Percentiles rank a stretch among this genome's conserved stretches.
phyloP scores from a whole-genome alignment of 176 grass and related monocot species.

The Musa beccarii region DNA sequence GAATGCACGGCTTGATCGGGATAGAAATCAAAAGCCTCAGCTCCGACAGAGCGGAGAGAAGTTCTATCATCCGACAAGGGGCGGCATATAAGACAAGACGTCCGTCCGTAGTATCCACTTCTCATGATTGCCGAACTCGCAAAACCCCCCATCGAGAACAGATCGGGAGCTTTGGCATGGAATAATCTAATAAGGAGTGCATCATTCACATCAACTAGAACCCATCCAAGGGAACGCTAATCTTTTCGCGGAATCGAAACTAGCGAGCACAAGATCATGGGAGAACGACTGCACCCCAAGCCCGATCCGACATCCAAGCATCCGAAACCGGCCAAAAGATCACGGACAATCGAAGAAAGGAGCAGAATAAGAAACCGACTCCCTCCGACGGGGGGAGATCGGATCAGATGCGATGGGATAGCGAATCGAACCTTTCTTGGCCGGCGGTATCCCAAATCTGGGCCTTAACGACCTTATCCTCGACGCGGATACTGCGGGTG shows the following conservation, averaged over 20 bases:
- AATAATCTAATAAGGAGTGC: not conserved
- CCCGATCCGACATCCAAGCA: not conserved
- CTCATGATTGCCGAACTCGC: not conserved
- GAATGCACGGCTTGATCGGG: no score
- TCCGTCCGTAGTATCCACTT: not conserved
- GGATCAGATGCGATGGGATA: not conserved
- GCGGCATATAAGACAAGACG: no score
- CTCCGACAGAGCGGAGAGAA: no score
- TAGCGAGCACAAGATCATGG: not conserved
- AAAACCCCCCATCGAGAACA: not conserved
- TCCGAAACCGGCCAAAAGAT: not conserved
- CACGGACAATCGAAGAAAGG: not conserved
- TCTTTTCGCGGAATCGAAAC: not conserved
- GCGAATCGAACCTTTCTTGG: slow-evolving; percentile 39
- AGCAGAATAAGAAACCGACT: not conserved
- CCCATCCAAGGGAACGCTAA: no score
- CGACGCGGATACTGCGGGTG: slow-evolving; percentile 62
- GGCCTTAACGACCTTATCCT: slow-evolving; percentile 81
- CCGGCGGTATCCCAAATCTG: slow-evolving; percentile 83
- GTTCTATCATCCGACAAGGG: no score
- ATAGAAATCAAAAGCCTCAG: no score
- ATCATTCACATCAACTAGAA: not conserved
- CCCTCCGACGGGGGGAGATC: not conserved
- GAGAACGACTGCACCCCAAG: not conserved
- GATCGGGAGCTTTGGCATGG: not conserved